Percentiles rank a stretch among this genome's conserved stretches.
phyloP scores from a whole-genome alignment of 1,139 yeast genomes.

The Pichia sp. region DNA sequence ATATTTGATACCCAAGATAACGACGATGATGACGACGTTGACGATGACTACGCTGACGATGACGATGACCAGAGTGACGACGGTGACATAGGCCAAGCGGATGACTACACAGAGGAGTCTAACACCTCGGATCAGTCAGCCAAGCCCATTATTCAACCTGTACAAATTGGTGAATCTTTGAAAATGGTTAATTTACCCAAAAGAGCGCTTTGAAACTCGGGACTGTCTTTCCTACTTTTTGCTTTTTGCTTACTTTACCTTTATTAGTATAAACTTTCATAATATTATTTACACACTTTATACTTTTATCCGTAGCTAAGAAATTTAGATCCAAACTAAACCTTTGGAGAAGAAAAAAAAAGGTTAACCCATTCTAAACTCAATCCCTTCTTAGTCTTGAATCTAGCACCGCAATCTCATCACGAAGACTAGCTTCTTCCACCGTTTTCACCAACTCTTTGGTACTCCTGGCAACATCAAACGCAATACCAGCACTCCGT shows the following conservation, averaged over 20 bases:
- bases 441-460: constrained; percentile 93
- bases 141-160: neutral
- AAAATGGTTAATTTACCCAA: neutral
- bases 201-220: too few species aligned
- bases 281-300: neutral
- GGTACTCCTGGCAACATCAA: constrained; percentile 93
- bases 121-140: neutral
- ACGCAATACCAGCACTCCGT: constrained; percentile 90
- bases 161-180: neutral
- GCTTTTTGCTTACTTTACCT: neutral
- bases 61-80: neutral
- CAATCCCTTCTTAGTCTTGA: constrained; percentile 23
- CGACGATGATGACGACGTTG: neutral
- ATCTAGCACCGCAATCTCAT: constrained; percentile 36
- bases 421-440: constrained; percentile 86
- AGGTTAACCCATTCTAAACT: neutral
- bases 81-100: too few species aligned
- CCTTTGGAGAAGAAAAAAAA: too few species aligned
- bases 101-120: neutral
- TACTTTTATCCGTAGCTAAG: neutral
- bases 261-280: neutral
- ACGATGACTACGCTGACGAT: neutral
- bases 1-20: neutral
- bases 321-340: neutral
- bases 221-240: too few species aligned